Evolutionary conservation across 2,329 filamentous ascomycete genomes (phyloP), one percentile per base, ranked within the genome.

Genomic region (Coccinonectria pachysandricola): DNA sequence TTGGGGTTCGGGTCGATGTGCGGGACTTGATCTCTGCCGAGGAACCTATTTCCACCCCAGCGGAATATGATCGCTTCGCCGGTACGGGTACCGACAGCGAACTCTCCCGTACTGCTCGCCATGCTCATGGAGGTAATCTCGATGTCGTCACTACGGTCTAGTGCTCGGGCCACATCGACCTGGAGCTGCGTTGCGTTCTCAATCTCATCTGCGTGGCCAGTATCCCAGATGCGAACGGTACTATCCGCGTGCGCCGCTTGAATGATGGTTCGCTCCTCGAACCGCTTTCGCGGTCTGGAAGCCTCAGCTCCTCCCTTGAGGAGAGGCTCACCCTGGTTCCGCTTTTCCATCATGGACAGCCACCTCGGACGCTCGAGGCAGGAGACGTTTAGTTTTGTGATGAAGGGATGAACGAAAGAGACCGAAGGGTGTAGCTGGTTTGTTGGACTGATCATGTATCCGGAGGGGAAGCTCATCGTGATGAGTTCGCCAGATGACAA

Each of bases 381-480:
- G 7, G 83, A 70, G n/a, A 92, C 64, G 10, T 72, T 68, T 26
- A 82, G 64, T 26, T 76, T 75, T 28, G 74, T 80, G 31, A 91
- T 74, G 49, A 93, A 96, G 0, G 91, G 91, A 47, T 95, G 86
- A 6, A 94, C 79, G 36, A 95, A 82, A 2, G 81, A 81, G 23
- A 95, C 59, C 3, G 82, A 94, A 0, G 87, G 72, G 46, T 93
- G 88, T 5, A 98, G 68, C 55, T 94, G 84, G 45, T 95, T 94
- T 4, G 87, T 94, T 2, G 91, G 86, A 15, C 78, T 82, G 29
- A 96, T 92, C 1, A 85, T 80, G 52, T 87, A 82, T 15, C 91
- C 91, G 24, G 79, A 91, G 1, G 91, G 91, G 48, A 96, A 96
- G 44, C 79, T 93, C 50, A 96, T 60, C 0, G 88, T 93, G 26